Conservation (phyloP, 495 filamentous ascomycete genomes). For the Aspergillus sclerotioniger region DNA sequence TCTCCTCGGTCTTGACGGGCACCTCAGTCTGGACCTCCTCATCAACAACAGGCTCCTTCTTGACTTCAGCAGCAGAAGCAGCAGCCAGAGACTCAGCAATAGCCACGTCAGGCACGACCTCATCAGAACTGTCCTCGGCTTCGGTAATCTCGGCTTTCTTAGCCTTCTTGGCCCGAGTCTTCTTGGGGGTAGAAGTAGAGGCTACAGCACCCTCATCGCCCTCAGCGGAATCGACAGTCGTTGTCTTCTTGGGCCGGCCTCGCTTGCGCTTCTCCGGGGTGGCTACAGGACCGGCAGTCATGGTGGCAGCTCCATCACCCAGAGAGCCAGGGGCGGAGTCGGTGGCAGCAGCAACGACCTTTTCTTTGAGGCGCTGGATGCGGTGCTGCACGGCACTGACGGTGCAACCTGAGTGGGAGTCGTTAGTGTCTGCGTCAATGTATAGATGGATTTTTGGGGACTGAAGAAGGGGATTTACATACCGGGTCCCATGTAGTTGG, state of each 20-base stretch:
- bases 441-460: too few relatives aligned
- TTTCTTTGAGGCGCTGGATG: constrained; percentile 26
- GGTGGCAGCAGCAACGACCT: neutral
- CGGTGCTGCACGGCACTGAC: constrained; percentile 29
- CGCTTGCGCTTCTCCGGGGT: neutral
- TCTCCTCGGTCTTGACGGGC: neutral
- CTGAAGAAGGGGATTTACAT: neutral
- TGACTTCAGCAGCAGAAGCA: too few relatives aligned
- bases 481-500: constrained; percentile 30
- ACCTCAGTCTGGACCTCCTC: too few relatives aligned
- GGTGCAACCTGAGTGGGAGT: constrained; percentile 23
- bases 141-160: too few relatives aligned
- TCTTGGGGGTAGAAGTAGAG: neutral
- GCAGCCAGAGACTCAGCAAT: too few relatives aligned
- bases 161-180: too few relatives aligned
- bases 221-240: neutral
- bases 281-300: too few relatives aligned
- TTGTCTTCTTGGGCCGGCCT: neutral
- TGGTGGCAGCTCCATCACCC: neutral
- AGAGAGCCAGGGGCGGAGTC: neutral
- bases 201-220: too few relatives aligned
- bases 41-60: too few relatives aligned
- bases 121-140: too few relatives aligned
- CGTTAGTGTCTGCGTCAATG: neutral
- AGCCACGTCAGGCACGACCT: too few relatives aligned